Base-by-base conservation (phyloP, 2,329 filamentous ascomycete genomes). In the Seiridium cupressi region DNA sequence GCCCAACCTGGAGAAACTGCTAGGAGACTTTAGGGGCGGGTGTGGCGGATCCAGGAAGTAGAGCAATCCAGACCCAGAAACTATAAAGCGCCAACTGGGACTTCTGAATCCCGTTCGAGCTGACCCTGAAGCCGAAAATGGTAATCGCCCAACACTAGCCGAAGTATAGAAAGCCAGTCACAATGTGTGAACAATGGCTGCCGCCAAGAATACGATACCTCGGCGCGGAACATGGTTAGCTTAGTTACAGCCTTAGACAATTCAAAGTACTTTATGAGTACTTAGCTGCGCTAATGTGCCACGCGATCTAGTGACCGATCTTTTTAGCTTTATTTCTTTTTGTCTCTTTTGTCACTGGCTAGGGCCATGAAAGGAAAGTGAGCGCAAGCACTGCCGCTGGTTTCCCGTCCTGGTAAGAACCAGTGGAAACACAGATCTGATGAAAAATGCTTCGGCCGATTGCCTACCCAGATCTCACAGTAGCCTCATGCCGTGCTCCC, bases 11-110 rank as follows among this genome's bases (percentile, higher is more conserved):
- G 66, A 74, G 18, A 75, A 71, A 48, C 64, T 85, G 51, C 72
- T 85, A 51, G 83, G 82, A 8, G 69, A 71, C 7, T 84, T 83
- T 62, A 73, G 81, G 31, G 77, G 79, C 51, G 74, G 76, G 4
- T 79, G 77, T 61, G 76, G 72, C 18, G 64, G 66, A 5, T 35
- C 26, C 26, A 36, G 42, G 31, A 36, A 44, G 13, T 57, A 57
- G 54, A 13, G n/a, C 13, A 40, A 36, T 35, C 8, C 49, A 49
- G 34, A 35, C 49, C 18, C 35, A 44, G 35, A 26, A 31, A 35
- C 38, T 7, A 42, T 7, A 42, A 42, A 13, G 38, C 38, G 13
- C 18, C 18, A 26, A 26, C 18, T 26, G 18, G 18, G 18, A 26
- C 18, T 26, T 26, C 2, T 26, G 18, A 26, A 26, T 26, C 18